Base-by-base conservation (phyloP, 768 basidiomycete genomes). In the Tricholoma saponaceum region DNA sequence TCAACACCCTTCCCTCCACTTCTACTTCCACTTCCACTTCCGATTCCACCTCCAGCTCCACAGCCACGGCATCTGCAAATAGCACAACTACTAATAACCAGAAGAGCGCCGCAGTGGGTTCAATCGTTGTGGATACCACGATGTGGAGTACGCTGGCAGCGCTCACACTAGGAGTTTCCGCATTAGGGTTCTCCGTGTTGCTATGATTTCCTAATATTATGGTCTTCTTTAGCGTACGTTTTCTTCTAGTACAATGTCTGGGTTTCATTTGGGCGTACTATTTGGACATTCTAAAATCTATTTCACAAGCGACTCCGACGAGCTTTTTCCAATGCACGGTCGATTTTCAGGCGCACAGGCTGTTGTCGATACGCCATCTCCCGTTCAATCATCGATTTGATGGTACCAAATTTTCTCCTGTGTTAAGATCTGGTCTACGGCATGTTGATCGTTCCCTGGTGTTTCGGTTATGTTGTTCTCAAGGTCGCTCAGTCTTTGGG, bases 121-220 rank as follows among this genome's bases (percentile, higher is more conserved):
- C 59, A 9, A 3, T 67, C 22, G 57, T 52, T 9, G 44, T 64
- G 20, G 56, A 65, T 26, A 49, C 58, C 13, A 58, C 58, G 10
- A 32, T 66, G n/a, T 69, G 65, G 69, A 51, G 63, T 43, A n/a
- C n/a, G n/a, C n/a, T n/a, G n/a, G 61, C 58, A 10, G 63, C 53
- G 2, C 26, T 62, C 37, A 60, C 60, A 18, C 58, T 68, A 16
- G 53, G 54, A 30, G 51, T 60, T 9, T 62, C 62, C 16, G 54
- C 60, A 3, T 47, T 61, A 18, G 58, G 59, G 30, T 60, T 64
- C 39, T 33, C 58, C 4, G n/a, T 60, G 39, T 55, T 63, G n/a
- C 53, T 64, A 9, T 66, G 46, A 62, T 51, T 25, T 26, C 18
- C 23, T 55, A 28, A n/a, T 50, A 32, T 28, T 25, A 43, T 43